Base-by-base conservation (phyloP, 257 asterid genomes). In the Primulina eburnea region DNA sequence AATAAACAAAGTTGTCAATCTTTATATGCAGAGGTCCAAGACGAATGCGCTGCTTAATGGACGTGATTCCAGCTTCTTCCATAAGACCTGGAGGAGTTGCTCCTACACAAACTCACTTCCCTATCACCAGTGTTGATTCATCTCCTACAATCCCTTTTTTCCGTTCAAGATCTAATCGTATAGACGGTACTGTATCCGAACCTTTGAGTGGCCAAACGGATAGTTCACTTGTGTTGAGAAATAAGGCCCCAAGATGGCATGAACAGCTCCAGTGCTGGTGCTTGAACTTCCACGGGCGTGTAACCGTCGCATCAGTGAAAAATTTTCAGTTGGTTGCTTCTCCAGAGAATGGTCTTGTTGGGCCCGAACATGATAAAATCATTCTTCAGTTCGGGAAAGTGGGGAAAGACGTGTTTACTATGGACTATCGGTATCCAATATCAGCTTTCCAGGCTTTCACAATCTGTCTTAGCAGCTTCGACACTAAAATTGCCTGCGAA, bases 251-350 rank as follows among this genome's bases (percentile, higher is more conserved):
- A 5, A 82, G 98, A 47, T 92, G 98, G 97, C 95, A 92, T 29
- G 94, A 89, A 70, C 98, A 90, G 82, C 96, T 92, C 71, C 95
- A 92, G 74, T 92, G 97, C 81, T 92, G 98, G 98, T 92, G 98
- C 60, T 65, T 92, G 86, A 92, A 92, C 80, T 92, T 92, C 74
- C 96, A 90, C 28, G 96, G 97, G 1, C 92, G 98, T 6, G 97
- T 92, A 0, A 92, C 97, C 0, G 95, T 90, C 14, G 98, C 98
- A 11, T 92, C 98, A 0, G 96, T 92, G 53, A 92, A 92, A 73
- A 92, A 92, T 78, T 92, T 90, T 71, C 98, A 92, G 88, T 72
- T 92, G 75, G 98, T 90, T 28, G 97, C 96, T 72, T 88, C 93
- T 11, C 86, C 94, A 0, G 95, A 84, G 80, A 78, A 80, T n/a